phyloP scores from a whole-genome alignment of 495 filamentous ascomycete genomes.

The Xylaria flabelliformis region DNA sequence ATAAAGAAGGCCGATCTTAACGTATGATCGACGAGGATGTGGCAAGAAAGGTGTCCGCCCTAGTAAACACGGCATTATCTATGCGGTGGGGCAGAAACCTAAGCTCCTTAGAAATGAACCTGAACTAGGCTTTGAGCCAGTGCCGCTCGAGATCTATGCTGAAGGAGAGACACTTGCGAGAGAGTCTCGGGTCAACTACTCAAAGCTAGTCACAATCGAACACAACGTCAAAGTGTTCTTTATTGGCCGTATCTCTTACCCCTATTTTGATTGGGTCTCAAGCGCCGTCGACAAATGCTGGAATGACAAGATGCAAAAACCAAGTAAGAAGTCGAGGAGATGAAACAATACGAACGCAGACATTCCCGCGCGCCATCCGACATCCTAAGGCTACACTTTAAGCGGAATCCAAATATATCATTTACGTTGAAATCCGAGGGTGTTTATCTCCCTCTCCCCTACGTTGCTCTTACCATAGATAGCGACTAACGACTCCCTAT shows the following conservation, averaged over 20 bases:
- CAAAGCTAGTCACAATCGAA: slow-evolving; percentile 55
- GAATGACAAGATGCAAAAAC: slow-evolving; percentile 45
- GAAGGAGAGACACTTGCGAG: slow-evolving; percentile 49
- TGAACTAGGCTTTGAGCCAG: slow-evolving; percentile 48
- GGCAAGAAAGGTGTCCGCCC: slow-evolving; percentile 54
- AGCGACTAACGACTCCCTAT: neutral
- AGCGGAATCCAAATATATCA: slow-evolving; percentile 10
- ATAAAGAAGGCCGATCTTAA: slow-evolving; percentile 51
- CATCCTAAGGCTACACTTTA: neutral
- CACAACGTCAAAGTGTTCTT: slow-evolving; percentile 57
- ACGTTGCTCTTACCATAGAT: slow-evolving; percentile 9
- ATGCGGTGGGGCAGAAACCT: slow-evolving; percentile 39
- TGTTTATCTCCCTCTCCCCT: neutral
- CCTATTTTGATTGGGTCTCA: slow-evolving; percentile 45
- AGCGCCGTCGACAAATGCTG: slow-evolving; percentile 55
- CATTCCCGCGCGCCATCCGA: neutral
- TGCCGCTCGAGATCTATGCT: slow-evolving; percentile 43
- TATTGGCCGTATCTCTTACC: slow-evolving; percentile 44
- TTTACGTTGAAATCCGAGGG: slow-evolving; percentile 22
- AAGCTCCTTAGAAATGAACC: slow-evolving; percentile 46
- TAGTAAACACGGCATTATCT: slow-evolving; percentile 54
- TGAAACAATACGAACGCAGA: slow-evolving; percentile 1
- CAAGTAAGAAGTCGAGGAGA: slow-evolving; percentile 41
- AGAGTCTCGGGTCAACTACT: slow-evolving; percentile 56
- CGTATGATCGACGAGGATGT: slow-evolving; percentile 53